Percentiles rank a stretch among this genome's conserved stretches.
phyloP scores from a whole-genome alignment of 192 early-diverging fungal species.

The Fimicolochytrium jonesii region DNA sequence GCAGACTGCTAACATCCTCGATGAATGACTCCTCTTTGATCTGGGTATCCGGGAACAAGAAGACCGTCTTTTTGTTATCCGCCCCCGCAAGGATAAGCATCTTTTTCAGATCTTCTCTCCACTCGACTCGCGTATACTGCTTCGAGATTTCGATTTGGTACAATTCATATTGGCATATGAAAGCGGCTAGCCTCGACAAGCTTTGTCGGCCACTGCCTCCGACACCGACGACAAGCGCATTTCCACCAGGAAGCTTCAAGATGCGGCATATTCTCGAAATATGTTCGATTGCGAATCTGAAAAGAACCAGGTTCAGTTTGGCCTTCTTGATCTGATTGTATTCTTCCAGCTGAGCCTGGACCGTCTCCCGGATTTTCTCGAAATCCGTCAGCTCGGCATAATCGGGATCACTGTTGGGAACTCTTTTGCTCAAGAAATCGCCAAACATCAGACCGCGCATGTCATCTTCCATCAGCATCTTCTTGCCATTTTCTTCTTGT shows the following conservation, averaged over 20 bases:
- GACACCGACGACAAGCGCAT: slow-evolving; percentile 59
- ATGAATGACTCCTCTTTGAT: slow-evolving; percentile 65
- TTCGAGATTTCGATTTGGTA: slow-evolving; percentile 64
- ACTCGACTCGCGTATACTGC: slow-evolving; percentile 50
- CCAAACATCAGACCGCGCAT: slow-evolving; percentile 54
- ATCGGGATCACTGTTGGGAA: slow-evolving; percentile 31
- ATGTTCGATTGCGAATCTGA: slow-evolving; percentile 64
- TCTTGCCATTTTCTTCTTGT: slow-evolving; percentile 25
- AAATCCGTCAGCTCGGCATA: slow-evolving; percentile 53
- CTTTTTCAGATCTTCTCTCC: slow-evolving; percentile 61
- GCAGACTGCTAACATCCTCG: slow-evolving; percentile 52
- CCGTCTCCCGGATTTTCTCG: slow-evolving; percentile 47
- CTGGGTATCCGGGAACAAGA: slow-evolving; percentile 58
- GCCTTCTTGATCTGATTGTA: slow-evolving; percentile 62
- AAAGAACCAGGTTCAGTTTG: slow-evolving; percentile 56
- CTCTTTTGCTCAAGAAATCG: slow-evolving; percentile 42
- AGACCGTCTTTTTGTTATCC: slow-evolving; percentile 56
- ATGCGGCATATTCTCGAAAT: slow-evolving; percentile 56
- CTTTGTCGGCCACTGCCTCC: slow-evolving; percentile 58
- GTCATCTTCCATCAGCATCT: slow-evolving; percentile 58
- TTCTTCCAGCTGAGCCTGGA: slow-evolving; percentile 40
- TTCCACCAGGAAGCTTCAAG: slow-evolving; percentile 56
- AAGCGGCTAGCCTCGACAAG: slow-evolving; percentile 49
- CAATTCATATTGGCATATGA: slow-evolving; percentile 54
- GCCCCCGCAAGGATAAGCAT: slow-evolving; percentile 48